phyloP scores from a whole-genome alignment of 2,329 filamentous ascomycete genomes.

The Fusarium sulawesiense region DNA sequence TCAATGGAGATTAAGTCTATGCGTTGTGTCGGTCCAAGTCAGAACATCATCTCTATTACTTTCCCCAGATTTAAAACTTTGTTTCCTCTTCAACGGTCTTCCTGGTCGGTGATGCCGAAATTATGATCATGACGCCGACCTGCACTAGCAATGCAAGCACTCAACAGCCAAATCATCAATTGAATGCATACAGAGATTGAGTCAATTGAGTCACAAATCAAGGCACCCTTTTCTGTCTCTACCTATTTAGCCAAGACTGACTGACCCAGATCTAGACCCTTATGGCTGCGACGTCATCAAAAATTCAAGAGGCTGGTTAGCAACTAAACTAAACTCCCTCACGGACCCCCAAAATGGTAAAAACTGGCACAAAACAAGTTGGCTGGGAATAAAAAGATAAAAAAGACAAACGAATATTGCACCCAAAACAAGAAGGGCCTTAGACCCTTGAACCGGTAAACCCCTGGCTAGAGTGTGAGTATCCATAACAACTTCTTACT shows the following conservation, averaged over 20 bases:
- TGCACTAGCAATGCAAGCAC: constrained; percentile 39
- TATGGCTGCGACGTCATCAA: constrained; percentile 18
- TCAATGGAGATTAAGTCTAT: constrained; percentile 19
- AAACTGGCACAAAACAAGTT: constrained; percentile 25
- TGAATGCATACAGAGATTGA: neutral
- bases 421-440: neutral
- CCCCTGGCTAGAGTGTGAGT: neutral
- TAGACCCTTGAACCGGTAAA: neutral
- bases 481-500: neutral
- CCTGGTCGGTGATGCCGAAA: constrained; percentile 24
- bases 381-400: constrained; percentile 13
- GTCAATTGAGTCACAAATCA: constrained; percentile 13
- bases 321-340: neutral
- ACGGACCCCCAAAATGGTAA: constrained; percentile 23
- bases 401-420: constrained; percentile 2
- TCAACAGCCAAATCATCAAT: constrained; percentile 17
- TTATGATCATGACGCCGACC: constrained; percentile 27
- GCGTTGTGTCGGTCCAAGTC: neutral
- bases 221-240: neutral
- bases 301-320: constrained; percentile 33
- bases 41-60: neutral
- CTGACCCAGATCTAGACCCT: constrained; percentile 10
- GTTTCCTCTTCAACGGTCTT: neutral
- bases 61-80: constrained; percentile 1
- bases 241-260: constrained; percentile 10